phyloP scores from a whole-genome alignment of 495 filamentous ascomycete species.

The Bacidia rubella region DNA sequence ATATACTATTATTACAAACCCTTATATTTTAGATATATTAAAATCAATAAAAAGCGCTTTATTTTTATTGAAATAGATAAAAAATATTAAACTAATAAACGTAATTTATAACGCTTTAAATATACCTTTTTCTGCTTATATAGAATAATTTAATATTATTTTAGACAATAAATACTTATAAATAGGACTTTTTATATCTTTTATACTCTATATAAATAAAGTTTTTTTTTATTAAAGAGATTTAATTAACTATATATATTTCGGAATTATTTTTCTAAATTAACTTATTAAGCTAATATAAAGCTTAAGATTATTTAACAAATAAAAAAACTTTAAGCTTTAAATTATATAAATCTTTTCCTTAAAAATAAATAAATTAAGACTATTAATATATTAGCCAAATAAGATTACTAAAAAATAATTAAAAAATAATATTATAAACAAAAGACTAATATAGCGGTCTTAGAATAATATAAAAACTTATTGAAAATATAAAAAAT shows the following conservation, averaged over 20 bases:
- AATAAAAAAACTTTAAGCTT: neutral
- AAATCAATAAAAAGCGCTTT: conserved; percentile 2
- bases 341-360: neutral
- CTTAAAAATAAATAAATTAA: neutral
- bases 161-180: neutral
- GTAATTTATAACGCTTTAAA: neutral
- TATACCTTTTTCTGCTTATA: neutral
- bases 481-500: neutral
- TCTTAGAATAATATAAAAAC: neutral
- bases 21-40: conserved; percentile 1
- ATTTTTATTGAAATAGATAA: conserved; percentile 1
- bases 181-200: neutral
- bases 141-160: neutral
- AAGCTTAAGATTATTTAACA: neutral
- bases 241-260: neutral
- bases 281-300: neutral
- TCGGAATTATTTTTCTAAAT: neutral
- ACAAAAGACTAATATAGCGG: neutral
- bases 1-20: conserved; percentile 4
- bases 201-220: neutral
- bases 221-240: neutral
- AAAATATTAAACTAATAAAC: neutral
- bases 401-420: neutral
- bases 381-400: neutral
- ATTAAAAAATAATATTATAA: neutral